phyloP scores from a whole-genome alignment of 2,329 filamentous ascomycete species.

The Fusarium nisikadoi region DNA sequence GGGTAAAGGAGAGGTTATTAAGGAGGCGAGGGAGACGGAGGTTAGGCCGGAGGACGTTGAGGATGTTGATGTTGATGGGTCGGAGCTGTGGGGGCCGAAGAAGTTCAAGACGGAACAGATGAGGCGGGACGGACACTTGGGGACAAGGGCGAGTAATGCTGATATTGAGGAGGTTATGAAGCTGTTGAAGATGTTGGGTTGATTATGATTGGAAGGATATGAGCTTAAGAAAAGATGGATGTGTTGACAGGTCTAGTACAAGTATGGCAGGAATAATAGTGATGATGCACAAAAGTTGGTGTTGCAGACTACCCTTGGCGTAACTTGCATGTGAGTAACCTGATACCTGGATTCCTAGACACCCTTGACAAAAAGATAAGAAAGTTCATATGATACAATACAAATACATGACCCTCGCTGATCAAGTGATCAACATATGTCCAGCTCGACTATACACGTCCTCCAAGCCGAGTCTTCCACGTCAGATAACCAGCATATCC shows the following conservation, averaged over 20 bases:
- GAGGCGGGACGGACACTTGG: neutral
- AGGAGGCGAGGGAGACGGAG: neutral
- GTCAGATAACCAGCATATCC: slow-evolving; percentile 46
- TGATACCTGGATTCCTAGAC: too few species aligned
- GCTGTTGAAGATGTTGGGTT: neutral
- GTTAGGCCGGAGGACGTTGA: slow-evolving; percentile 1
- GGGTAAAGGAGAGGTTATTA: slow-evolving; percentile 3
- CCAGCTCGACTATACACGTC: slow-evolving; percentile 26
- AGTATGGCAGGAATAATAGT: neutral
- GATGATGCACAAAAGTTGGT: neutral
- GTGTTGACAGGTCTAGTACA: neutral
- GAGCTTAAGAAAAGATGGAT: neutral
- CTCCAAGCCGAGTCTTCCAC: slow-evolving; percentile 46
- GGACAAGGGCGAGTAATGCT: too few species aligned
- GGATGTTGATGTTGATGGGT: neutral
- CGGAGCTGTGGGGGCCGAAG: neutral
- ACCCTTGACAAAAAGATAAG: neutral
- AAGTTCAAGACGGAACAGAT: neutral
- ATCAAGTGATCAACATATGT: neutral
- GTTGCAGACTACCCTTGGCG: neutral
- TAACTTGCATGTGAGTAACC: too few species aligned
- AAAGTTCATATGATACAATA: neutral
- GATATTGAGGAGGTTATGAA: neutral
- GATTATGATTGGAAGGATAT: neutral
- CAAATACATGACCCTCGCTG: neutral